Percentiles rank a stretch among this genome's conserved stretches.
These are phyloP conservation scores for Ceratocystis cacaofunesta DNA, from an alignment of 2,329 filamentous ascomycete species.

Conservation along the genomic window DNA sequence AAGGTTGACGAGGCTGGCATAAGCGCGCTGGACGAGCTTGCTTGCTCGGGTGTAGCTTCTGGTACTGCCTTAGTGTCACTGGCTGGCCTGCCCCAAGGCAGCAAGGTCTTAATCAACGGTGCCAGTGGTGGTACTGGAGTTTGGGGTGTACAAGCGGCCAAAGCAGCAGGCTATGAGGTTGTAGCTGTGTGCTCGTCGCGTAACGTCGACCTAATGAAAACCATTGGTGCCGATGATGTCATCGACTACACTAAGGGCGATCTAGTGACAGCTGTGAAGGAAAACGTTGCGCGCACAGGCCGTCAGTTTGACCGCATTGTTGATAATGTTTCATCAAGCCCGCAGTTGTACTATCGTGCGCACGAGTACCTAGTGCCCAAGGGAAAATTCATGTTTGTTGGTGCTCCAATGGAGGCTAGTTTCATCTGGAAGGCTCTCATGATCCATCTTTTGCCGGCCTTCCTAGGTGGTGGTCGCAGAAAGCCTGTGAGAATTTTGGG, in stretches of 20 bases:
- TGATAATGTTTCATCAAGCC: slow-evolving; percentile 44
- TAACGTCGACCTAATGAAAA: slow-evolving; percentile 42
- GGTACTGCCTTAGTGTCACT: slow-evolving; percentile 18
- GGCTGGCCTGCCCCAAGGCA: slow-evolving; percentile 26
- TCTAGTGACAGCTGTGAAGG: slow-evolving; percentile 32
- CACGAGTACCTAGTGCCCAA: slow-evolving; percentile 34
- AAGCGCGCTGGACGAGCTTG: slow-evolving; percentile 34
- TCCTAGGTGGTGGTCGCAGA: slow-evolving; percentile 29
- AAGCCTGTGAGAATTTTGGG: slow-evolving; percentile 29
- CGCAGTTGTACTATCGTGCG: slow-evolving; percentile 37
- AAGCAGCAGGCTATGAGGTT: slow-evolving; percentile 45
- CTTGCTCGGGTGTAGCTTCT: slow-evolving; percentile 32
- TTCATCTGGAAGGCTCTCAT: slow-evolving; percentile 20
- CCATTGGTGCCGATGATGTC: slow-evolving; percentile 49
- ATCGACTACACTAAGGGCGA: slow-evolving; percentile 43
- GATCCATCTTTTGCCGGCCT: slow-evolving; percentile 23
- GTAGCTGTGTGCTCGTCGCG: slow-evolving; percentile 43
- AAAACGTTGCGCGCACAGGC: slow-evolving; percentile 25
- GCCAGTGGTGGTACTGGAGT: slow-evolving; percentile 49
- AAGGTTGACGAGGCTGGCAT: slow-evolving; percentile 15
- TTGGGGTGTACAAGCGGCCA: slow-evolving; percentile 50
- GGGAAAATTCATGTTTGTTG: slow-evolving; percentile 38
- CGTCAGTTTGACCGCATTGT: slow-evolving; percentile 35
- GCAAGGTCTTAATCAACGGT: slow-evolving; percentile 50
- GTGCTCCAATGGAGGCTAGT: slow-evolving; percentile 25